Conservation (phyloP, 257 asterid genomes). For the Ligustrum vulgare region DNA sequence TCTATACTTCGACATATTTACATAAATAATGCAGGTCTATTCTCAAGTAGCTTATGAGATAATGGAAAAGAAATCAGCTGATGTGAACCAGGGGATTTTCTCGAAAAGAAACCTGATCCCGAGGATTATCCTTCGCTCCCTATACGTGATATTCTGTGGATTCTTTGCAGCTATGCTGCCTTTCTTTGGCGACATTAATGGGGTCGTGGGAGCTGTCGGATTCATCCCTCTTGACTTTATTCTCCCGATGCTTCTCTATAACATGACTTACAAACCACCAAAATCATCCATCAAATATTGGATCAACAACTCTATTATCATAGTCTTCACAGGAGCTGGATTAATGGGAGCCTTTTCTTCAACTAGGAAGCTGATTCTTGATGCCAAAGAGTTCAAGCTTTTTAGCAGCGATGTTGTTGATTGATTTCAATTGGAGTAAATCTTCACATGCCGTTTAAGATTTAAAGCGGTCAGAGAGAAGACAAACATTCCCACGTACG, state of each 20-base stretch:
- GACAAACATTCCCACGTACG: background rate
- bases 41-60: conserved; percentile 97
- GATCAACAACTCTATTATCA: conserved; percentile 63
- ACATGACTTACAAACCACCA: conserved; percentile 65
- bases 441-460: background rate
- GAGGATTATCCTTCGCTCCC: conserved; percentile 69
- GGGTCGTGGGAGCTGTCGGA: conserved; percentile 89
- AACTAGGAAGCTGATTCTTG: conserved; percentile 64
- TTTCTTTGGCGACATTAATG: conserved; percentile 88
- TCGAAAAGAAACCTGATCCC: conserved; percentile 81
- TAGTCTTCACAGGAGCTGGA: conserved; percentile 79
- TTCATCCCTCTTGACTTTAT: conserved; percentile 92
- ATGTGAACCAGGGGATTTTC: conserved; percentile 67
- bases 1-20: background rate
- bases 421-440: conserved; percentile 25
- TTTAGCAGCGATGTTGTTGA: conserved; percentile 77
- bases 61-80: conserved; percentile 92
- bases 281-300: conserved; percentile 55
- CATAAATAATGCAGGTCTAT: conserved; percentile 52
- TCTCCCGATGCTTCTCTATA: conserved; percentile 94
- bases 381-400: conserved; percentile 72
- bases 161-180: conserved; percentile 94
- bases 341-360: conserved; percentile 79
- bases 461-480: background rate
- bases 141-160: conserved; percentile 70